These are phyloP conservation scores for Lentinula guzmanii DNA, from an alignment of 768 basidiomycete species.

Conservation along the genomic window DNA sequence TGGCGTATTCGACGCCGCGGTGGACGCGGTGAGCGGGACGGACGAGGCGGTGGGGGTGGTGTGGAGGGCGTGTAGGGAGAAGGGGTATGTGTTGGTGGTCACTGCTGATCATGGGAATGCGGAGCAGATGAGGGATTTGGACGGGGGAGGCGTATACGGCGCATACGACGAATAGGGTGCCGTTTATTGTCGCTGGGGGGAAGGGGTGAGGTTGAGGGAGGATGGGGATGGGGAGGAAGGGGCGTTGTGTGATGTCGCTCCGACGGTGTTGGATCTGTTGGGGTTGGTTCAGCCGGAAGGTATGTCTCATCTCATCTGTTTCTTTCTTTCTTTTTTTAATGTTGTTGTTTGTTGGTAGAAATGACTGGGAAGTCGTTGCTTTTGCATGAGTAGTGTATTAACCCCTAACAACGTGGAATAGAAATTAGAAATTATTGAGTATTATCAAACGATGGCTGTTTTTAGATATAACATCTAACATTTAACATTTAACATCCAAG, in stretches of 20 bases:
- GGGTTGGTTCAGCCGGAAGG: slow-evolving; percentile 68
- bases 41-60: slow-evolving; percentile 87
- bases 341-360: too few relatives aligned
- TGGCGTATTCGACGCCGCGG: slow-evolving; percentile 86
- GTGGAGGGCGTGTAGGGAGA: slow-evolving; percentile 77
- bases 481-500: too few relatives aligned
- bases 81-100: slow-evolving; percentile 82
- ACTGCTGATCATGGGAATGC: slow-evolving; percentile 97
- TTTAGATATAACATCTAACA: too few relatives aligned
- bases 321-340: too few relatives aligned
- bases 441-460: too few relatives aligned
- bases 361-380: too few relatives aligned
- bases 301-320: slow-evolving; percentile 14
- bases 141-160: slow-evolving; percentile 88
- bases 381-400: too few relatives aligned
- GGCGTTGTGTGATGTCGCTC: slow-evolving; percentile 86
- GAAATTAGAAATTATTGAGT: too few relatives aligned
- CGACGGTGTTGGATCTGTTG: slow-evolving; percentile 78
- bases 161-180: slow-evolving; percentile 87
- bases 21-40: slow-evolving; percentile 81
- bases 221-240: slow-evolving; percentile 57
- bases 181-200: slow-evolving; percentile 80
- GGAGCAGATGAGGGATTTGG: slow-evolving; percentile 84
- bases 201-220: slow-evolving; percentile 45
- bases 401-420: too few relatives aligned